phyloP scores from a whole-genome alignment of 768 basidiomycete genomes.

The Kwoniella sp. region DNA sequence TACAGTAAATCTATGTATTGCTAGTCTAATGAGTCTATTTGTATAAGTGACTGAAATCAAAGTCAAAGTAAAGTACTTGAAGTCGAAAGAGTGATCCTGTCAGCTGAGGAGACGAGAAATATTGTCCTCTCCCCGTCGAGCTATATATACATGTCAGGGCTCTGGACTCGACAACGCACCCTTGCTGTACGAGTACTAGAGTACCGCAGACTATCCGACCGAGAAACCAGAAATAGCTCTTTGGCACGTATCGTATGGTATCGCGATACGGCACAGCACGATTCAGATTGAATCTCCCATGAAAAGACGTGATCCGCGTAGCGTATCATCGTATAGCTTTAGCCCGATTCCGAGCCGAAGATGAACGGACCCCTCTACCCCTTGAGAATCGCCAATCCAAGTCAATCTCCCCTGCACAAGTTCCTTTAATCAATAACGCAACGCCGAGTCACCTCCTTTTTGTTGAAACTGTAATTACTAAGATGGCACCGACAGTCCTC shows the following conservation, averaged over 20 bases:
- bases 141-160: background rate
- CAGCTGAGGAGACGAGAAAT: background rate
- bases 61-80: background rate
- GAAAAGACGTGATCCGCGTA: background rate
- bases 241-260: background rate
- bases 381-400: background rate
- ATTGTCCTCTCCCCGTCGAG: background rate
- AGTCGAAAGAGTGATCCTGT: background rate
- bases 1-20: too few relatives aligned
- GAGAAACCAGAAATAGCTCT: background rate
- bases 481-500: too few relatives aligned
- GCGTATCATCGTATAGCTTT: background rate
- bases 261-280: background rate
- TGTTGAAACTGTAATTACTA: background rate
- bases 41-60: background rate
- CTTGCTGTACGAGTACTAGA: too few relatives aligned
- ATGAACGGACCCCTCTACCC: background rate
- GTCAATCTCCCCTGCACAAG: background rate
- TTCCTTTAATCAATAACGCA: background rate
- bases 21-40: background rate
- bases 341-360: background rate
- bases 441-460: background rate
- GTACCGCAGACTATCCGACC: too few relatives aligned
- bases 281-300: background rate
- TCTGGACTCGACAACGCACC: too few relatives aligned